phyloP scores from a whole-genome alignment of 768 basidiomycete genomes.

The Mycena galericulata region DNA sequence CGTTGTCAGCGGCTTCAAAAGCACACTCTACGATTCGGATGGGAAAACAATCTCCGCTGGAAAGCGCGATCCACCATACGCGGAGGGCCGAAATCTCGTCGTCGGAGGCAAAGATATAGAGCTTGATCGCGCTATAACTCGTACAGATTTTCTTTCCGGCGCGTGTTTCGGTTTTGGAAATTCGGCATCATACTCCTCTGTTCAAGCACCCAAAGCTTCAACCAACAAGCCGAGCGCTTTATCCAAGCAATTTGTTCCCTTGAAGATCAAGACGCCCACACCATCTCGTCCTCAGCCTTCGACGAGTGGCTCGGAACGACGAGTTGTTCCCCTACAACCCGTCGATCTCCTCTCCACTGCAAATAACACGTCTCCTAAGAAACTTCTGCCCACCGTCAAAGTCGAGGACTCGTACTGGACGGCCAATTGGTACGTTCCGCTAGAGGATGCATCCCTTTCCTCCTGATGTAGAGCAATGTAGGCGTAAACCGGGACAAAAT shows the following conservation, averaged over 20 bases:
- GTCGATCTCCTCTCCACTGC: slow-evolving; percentile 47
- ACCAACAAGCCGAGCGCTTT: slow-evolving; percentile 32
- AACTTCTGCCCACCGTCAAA: slow-evolving; percentile 19
- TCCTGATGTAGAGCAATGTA: slow-evolving; percentile 41
- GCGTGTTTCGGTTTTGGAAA: slow-evolving; percentile 75
- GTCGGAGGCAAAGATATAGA: slow-evolving; percentile 72
- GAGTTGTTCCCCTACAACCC: slow-evolving; percentile 54
- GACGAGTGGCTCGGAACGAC: slow-evolving; percentile 33
- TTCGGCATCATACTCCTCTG: slow-evolving; percentile 23
- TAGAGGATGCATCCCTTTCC: not conserved
- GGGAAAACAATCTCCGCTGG: slow-evolving; percentile 69
- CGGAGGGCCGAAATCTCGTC: slow-evolving; percentile 48
- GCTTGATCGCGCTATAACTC: slow-evolving; percentile 68
- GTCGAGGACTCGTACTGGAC: slow-evolving; percentile 65
- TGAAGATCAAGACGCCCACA: slow-evolving; percentile 44
- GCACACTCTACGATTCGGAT: slow-evolving; percentile 69
- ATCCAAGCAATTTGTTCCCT: slow-evolving; percentile 43
- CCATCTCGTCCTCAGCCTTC: slow-evolving; percentile 24
- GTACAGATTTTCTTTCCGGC: slow-evolving; percentile 71
- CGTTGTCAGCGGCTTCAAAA: slow-evolving; percentile 58
- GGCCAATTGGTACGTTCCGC: slow-evolving; percentile 69
- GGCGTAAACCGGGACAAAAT: slow-evolving; percentile 75
- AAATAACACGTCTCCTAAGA: slow-evolving; percentile 32
- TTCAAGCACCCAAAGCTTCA: slow-evolving; percentile 33
- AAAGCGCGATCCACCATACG: slow-evolving; percentile 55